Evolutionary conservation across 2,329 filamentous ascomycete genomes (phyloP), one percentile per base, ranked within the genome.

Genomic region (Ascochyta fabae): DNA sequence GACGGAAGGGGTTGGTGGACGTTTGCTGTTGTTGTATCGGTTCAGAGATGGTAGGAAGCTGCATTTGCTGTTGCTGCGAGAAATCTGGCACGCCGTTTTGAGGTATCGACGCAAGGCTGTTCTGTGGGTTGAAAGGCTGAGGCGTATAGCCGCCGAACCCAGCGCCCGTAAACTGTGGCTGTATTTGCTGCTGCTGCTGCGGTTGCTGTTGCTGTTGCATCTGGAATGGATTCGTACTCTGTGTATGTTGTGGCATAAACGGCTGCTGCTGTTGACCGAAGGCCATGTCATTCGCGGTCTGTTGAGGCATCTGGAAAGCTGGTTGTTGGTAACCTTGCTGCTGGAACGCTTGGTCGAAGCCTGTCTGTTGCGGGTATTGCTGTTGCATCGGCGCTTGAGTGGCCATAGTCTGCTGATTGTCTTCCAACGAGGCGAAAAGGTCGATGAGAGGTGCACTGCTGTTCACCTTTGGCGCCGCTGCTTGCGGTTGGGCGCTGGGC

Each of bases 201-300:
- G 68, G 71, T 57, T 41, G 68, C 96, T 57, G 34, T 39, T 63
- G 64, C 29, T 61, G 65, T 40, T 96, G 6, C 92, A 93, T 70
- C 89, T 94, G 77, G 96, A 97, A 79, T 94, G 95, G 71, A 96
- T 98, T 58, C 96, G 81, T 79, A 96, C 90, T 26, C 88, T 86
- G 64, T 85, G 87, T 26, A 23, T 63, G 60, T 40, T 68, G 63
- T 33, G 88, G 86, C 2, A 84, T 87, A 75, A 89, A 92, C 33
- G 73, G 50, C 34, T 66, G 69, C 53, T 67, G 73, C 38, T 72
- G 71, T 49, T 68, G 69, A 16, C 58, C 57, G 34, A 72, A 72
- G 31, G 62, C 63, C 49, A 67, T 64, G 8, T 45, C 45, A 35
- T 66, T 59, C 16, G 63, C 60, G 6, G 69, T 65, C 52, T 82